Base-by-base conservation (phyloP, 768 basidiomycete species). In the Suillus decipiens region DNA sequence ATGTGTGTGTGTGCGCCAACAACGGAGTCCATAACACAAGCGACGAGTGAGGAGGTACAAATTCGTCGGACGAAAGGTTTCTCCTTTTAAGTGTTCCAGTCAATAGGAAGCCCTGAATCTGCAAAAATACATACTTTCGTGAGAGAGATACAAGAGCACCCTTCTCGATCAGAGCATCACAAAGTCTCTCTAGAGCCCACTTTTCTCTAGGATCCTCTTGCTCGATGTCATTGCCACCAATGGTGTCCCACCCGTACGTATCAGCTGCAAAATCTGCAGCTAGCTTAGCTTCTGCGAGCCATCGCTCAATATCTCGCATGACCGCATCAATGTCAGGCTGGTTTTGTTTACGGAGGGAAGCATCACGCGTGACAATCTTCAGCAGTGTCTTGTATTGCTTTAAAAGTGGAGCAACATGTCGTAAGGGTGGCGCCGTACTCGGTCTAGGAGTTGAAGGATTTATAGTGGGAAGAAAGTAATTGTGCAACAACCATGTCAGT, bases 61-160 rank as follows among this genome's bases (percentile, higher is more conserved):
- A 82, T 3, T 76, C 67, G 41, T 82, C 78, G 5, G 71, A 48
- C 5, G 80, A 71, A 36, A 78, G 70, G n/a, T 70, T 63, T 50
- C 88, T 81, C 75, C 89, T 92, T 73, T 90, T 91, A 57, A 22
- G 68, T 2, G 22, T 31, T 50, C 45, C 22, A 31, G 59, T 50
- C 17, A 61, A 72, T n/a, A 61, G 63, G 37, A n/a, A 62, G 9
- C 9, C 5, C 61, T 0, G 17, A 34, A 56, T 7, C 34, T 59
- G 55, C 14, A 42, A 15, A 37, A 22, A 47, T 54, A 68, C 84
- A 66, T 66, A 96, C 96, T 88, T 95, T 77, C 88, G 92, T 1
- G 93, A 89, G 2, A 90, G 67, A 9, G 96, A 95, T 4, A 98
- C 89, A 9, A 98, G 77, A 11, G 80, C 85, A 11, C 94, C 94